phyloP scores from a whole-genome alignment of 1,139 yeast genomes.

The Taiozyma sp. region DNA sequence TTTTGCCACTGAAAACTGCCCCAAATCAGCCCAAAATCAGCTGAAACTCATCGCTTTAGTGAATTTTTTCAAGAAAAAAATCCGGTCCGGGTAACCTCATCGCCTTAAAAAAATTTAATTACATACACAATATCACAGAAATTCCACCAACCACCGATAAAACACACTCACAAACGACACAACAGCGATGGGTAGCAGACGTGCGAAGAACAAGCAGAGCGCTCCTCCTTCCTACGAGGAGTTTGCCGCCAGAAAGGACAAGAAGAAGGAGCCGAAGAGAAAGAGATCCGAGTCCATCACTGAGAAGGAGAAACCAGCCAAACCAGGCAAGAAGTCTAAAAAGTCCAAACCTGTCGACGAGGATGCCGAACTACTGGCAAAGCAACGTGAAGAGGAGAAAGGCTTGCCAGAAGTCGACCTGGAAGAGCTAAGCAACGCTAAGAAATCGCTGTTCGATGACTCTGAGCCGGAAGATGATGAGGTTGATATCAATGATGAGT shows the following conservation, averaged over 20 bases:
- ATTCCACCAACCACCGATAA: background rate
- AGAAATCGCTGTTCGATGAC: conserved; percentile 75
- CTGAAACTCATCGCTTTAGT: conserved; percentile 1
- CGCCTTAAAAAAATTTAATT: conserved; percentile 3
- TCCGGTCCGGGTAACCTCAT: conserved; percentile 14
- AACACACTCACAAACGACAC: background rate
- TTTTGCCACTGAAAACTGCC: too few species aligned
- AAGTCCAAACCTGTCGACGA: conserved; percentile 24
- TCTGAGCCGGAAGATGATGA: conserved; percentile 51
- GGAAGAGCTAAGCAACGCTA: conserved; percentile 60
- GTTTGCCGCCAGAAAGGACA: conserved; percentile 53
- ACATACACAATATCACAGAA: background rate
- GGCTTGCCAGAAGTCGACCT: conserved; percentile 59
- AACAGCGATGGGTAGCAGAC: conserved; percentile 75
- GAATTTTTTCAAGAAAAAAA: background rate
- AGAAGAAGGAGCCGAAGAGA: conserved; percentile 36
- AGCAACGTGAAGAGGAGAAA: conserved; percentile 38
- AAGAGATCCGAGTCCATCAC: conserved; percentile 28
- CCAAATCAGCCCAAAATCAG: too few species aligned
- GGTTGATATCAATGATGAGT: conserved; percentile 50
- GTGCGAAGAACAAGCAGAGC: conserved; percentile 86
- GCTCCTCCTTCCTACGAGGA: conserved; percentile 87
- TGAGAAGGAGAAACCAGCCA: conserved; percentile 4
- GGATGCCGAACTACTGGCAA: conserved; percentile 25
- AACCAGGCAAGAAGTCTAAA: conserved; percentile 6